phyloP scores from a whole-genome alignment of 2,329 filamentous ascomycete species.

The Claviceps sp. region DNA sequence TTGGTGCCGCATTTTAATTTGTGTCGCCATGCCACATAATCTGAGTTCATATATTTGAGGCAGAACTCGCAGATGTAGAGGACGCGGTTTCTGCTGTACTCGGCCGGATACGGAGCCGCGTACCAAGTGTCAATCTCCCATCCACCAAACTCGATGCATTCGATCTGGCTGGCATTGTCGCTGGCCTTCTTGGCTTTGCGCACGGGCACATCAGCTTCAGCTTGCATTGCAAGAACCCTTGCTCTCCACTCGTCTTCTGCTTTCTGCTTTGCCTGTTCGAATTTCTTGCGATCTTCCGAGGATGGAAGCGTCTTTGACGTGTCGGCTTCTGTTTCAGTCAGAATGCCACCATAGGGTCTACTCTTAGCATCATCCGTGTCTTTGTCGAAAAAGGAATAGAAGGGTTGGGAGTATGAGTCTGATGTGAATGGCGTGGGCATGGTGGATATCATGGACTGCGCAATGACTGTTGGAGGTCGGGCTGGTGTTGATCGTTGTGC shows the following conservation, averaged over 20 bases:
- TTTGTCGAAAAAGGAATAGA: conserved; percentile 80
- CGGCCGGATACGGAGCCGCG: conserved; percentile 92
- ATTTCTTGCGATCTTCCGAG: conserved; percentile 67
- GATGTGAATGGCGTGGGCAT: conserved; percentile 45
- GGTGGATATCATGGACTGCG: conserved; percentile 10
- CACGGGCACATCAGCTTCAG: conserved; percentile 45
- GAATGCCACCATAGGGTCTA: conserved; percentile 89
- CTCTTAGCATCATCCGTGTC: conserved; percentile 81
- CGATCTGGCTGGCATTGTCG: conserved; percentile 90
- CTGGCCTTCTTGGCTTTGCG: conserved; percentile 61
- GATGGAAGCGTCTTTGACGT: conserved; percentile 78
- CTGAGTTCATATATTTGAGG: conserved; percentile 98
- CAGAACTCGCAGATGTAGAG: conserved; percentile 99
- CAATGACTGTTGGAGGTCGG: conserved; percentile 3
- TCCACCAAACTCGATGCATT: conserved; percentile 95
- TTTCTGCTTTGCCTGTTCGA: conserved; percentile 79
- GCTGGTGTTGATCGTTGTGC: conserved; percentile 12
- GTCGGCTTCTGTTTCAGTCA: conserved; percentile 80
- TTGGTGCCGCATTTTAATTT: conserved; percentile 95
- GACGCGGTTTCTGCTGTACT: conserved; percentile 91
- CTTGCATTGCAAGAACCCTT: conserved; percentile 45
- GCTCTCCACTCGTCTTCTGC: conserved; percentile 87
- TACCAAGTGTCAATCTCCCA: conserved; percentile 99
- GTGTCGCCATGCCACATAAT: conserved; percentile 95
- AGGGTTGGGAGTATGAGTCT: conserved; percentile 57